Conservation (phyloP, 2,329 filamentous ascomycete species). For the Ophiocordyceps camponoti-floridani region DNA sequence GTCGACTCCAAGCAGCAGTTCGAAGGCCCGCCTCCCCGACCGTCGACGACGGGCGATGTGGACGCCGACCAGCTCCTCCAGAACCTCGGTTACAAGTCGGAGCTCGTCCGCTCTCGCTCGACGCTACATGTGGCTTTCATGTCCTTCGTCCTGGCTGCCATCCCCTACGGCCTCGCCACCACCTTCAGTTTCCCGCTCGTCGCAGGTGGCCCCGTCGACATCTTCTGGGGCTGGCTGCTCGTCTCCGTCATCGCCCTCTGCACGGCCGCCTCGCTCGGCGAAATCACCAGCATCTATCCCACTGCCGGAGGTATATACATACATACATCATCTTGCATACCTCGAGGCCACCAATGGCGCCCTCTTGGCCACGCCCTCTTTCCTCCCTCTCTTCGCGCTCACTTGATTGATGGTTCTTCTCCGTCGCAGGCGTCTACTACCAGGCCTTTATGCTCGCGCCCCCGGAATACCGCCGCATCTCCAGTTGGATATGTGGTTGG, state of each 20-base stretch:
- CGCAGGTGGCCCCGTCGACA: conserved; percentile 54
- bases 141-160: conserved; percentile 33
- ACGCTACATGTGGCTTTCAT: conserved; percentile 29
- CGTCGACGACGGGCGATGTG: conserved; percentile 2
- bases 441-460: conserved; percentile 53
- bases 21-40: conserved; percentile 8
- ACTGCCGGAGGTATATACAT: conserved; percentile 31
- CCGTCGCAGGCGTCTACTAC: conserved; percentile 42
- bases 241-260: conserved; percentile 54
- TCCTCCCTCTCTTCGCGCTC: not conserved
- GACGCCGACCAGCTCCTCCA: conserved; percentile 25
- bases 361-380: not conserved
- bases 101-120: conserved; percentile 30
- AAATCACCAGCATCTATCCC: conserved; percentile 52
- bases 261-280: conserved; percentile 51
- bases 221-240: conserved; percentile 52
- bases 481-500: conserved; percentile 60
- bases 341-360: not conserved
- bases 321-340: not conserved
- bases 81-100: conserved; percentile 28
- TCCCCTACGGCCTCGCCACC: conserved; percentile 29
- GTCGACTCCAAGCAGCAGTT: conserved; percentile 4
- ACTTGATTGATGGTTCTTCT: conserved; percentile 6
- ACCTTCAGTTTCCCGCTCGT: conserved; percentile 36
- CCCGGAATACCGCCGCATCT: conserved; percentile 39